A percentile compares a stretch with the other conserved stretches of the same genome.
These are phyloP conservation scores for Sergeia podlipaevii DNA, from an alignment of 208 protist species.

Conservation along the genomic window DNA sequence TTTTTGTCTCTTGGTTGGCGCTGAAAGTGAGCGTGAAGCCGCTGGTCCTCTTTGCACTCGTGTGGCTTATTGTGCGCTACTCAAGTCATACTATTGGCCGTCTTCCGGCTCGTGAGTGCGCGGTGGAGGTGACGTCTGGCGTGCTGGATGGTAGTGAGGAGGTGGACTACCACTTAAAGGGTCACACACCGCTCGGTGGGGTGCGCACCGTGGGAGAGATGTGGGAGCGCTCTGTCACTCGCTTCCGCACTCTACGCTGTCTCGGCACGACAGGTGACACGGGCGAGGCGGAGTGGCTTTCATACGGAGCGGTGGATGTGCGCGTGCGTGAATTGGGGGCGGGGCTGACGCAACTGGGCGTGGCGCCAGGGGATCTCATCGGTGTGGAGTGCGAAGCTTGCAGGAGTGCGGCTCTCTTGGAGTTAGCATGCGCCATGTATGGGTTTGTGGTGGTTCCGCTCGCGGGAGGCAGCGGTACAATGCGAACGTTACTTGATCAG, in stretches of 20 bases:
- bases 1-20: slow-evolving; percentile 25
- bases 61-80: slow-evolving; percentile 32
- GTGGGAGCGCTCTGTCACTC: slow-evolving; percentile 62
- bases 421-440: slow-evolving; percentile 68
- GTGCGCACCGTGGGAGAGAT: slow-evolving; percentile 43
- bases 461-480: slow-evolving; percentile 43
- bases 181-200: slow-evolving; percentile 28
- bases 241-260: slow-evolving; percentile 55
- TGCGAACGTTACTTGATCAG: slow-evolving; percentile 70
- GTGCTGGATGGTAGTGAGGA: slow-evolving; percentile 35
- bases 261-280: slow-evolving; percentile 49
- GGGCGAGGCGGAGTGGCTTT: slow-evolving; percentile 58
- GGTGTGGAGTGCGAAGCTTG: slow-evolving; percentile 74
- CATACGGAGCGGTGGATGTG: slow-evolving; percentile 61
- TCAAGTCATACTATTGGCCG: slow-evolving; percentile 31
- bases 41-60: slow-evolving; percentile 20
- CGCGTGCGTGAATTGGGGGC: slow-evolving; percentile 64
- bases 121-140: slow-evolving; percentile 36
- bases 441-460: slow-evolving; percentile 69
- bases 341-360: slow-evolving; percentile 52
- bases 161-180: slow-evolving; percentile 17
- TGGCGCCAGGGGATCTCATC: slow-evolving; percentile 64
- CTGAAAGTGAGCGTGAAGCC: slow-evolving; percentile 39
- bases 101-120: slow-evolving; percentile 27
- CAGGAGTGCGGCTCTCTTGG: slow-evolving; percentile 44